Evolutionary conservation across 306 rosid genomes (phyloP), one percentile per base, ranked within the genome.

Genomic region (Casuarina cunninghamiana): DNA sequence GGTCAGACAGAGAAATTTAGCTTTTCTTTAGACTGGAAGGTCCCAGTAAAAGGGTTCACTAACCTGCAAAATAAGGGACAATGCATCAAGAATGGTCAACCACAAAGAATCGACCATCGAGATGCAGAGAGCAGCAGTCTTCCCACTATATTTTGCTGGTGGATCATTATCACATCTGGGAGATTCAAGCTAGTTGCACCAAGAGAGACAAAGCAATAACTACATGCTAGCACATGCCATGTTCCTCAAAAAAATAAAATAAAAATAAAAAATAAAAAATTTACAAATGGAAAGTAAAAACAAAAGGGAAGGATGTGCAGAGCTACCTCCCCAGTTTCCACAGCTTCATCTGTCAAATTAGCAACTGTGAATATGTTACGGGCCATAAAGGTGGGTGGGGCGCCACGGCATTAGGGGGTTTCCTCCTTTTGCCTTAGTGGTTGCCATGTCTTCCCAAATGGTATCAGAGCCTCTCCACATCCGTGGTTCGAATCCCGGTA

Each of bases 291-390:
- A 75, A 65, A 72, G 10, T 3, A 42, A 69, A 53, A 5, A 77
- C 5, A n/a, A 11, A 51, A 74, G 60, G 26, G 70, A 70, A 81
- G 46, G n/a, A 70, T 72, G 17, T 41, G 63, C 43, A 79, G 38
- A 69, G 55, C 74, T 85, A 94, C 98, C 95, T 94, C 98, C 82
- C 97, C 98, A 73, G 86, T 74, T 82, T 92, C 98, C 75, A 94
- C 88, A 73, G 97, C 98, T 85, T 90, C 97, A 75, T 94, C 97
- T 13, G 98, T 92, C 83, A 94, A 86, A 72, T 97, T 91, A 53
- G 98, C 98, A 73, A 94, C 91, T 46, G 98, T 92, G 83, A 94
- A 94, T n/a, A n/a, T n/a, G n/a, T n/a, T n/a, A n/a, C n/a, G n/a
- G n/a, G n/a, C n/a, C n/a, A n/a, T n/a, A n/a, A n/a, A n/a, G n/a